A percentile compares a stretch with the other conserved stretches of the same genome.
Conservation (phyloP, 371 early-diverging fungal species). For the Cokeromyces recurvatus region DNA sequence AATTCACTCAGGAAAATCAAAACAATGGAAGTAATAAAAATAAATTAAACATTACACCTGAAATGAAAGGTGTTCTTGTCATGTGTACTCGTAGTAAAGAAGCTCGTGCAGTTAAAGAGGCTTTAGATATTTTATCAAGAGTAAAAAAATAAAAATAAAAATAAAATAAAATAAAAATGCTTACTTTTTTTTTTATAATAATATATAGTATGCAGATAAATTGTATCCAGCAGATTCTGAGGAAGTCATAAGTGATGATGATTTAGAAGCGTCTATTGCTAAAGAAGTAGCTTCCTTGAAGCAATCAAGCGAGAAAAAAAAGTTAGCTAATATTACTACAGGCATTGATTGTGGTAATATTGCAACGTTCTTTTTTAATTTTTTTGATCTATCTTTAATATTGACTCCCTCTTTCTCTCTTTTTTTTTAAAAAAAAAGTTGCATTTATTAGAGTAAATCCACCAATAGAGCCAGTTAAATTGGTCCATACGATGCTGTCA, state of each 20-base stretch:
- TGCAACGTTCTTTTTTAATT: no score
- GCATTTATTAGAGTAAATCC: conserved; percentile 46
- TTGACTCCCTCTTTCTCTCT: no score
- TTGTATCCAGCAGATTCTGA: conserved; percentile 40
- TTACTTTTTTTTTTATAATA: no score
- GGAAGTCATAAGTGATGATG: conserved; percentile 40
- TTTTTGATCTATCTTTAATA: no score
- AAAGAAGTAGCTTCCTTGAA: conserved; percentile 63
- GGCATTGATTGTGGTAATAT: conserved; percentile 58
- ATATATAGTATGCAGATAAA: conserved; percentile 45
- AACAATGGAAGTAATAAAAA: conserved; percentile 1
- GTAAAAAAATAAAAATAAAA: conserved; percentile 26
- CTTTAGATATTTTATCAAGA: conserved; percentile 53
- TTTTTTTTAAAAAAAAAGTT: no score
- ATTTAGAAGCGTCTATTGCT: conserved; percentile 63
- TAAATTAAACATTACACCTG: conserved; percentile 28
- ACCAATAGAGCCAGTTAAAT: conserved; percentile 54
- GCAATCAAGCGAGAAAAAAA: conserved; percentile 28
- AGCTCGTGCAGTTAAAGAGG: conserved; percentile 50
- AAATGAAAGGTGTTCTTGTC: conserved; percentile 61
- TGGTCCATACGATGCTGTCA: conserved; percentile 56
- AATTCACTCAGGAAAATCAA: no score
- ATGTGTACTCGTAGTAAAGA: conserved; percentile 61
- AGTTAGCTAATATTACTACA: conserved; percentile 50
- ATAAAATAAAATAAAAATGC: no score